Percentiles rank a stretch among this genome's conserved stretches.
These are phyloP conservation scores for Lobosporangium transversale DNA, from an alignment of 192 early-diverging fungal species.

Conservation along the genomic window DNA sequence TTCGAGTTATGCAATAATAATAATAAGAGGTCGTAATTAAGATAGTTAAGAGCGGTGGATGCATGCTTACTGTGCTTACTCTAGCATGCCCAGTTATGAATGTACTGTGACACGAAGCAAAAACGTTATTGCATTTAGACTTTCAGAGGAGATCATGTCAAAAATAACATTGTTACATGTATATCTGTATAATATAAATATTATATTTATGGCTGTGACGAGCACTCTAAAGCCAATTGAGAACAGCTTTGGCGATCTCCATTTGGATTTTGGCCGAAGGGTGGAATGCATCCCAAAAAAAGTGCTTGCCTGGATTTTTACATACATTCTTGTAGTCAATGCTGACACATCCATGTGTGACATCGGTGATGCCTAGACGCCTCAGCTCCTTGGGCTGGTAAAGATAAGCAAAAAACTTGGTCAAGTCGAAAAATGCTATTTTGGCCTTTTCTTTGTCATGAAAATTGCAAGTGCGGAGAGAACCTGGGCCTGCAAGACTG, in stretches of 20 bases:
- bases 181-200: too few species aligned
- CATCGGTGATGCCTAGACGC: slow-evolving; percentile 25
- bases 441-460: background rate
- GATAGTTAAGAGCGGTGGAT: too few species aligned
- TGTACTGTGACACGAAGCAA: too few species aligned
- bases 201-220: too few species aligned
- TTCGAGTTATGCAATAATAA: too few species aligned
- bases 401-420: background rate
- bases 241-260: slow-evolving; percentile 24
- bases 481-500: slow-evolving; percentile 10
- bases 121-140: too few species aligned
- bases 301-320: slow-evolving; percentile 7
- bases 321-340: slow-evolving; percentile 10
- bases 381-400: background rate
- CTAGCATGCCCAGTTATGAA: too few species aligned
- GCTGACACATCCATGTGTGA: slow-evolving; percentile 27
- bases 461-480: slow-evolving; percentile 5
- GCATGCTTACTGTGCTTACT: too few species aligned
- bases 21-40: too few species aligned
- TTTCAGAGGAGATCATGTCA: background rate
- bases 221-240: slow-evolving; percentile 1
- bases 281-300: slow-evolving; percentile 36
- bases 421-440: slow-evolving; percentile 40
- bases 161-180: background rate
- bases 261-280: slow-evolving; percentile 32